Percentiles rank a stretch among this genome's conserved stretches.
phyloP scores from a whole-genome alignment of 2,329 filamentous ascomycete genomes.

The Exophiala oligosperma region DNA sequence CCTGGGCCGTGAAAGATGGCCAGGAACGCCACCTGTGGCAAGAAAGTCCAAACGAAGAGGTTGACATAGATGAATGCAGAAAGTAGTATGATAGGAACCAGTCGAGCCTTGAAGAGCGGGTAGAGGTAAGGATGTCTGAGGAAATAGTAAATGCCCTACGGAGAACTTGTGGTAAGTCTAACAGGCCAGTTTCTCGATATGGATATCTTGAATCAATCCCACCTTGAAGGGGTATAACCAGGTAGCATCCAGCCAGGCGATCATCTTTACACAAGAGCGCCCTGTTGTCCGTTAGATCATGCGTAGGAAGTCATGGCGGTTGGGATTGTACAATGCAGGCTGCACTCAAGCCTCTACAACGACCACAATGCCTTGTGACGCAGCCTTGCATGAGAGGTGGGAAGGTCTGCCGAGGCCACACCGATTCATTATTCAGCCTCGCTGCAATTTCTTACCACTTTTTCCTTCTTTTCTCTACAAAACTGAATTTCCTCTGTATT shows the following conservation, averaged over 20 bases:
- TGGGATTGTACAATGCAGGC: neutral
- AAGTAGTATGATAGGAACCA: slow-evolving; percentile 79
- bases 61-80: slow-evolving; percentile 81
- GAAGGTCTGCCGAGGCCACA: neutral
- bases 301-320: neutral
- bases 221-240: slow-evolving; percentile 53
- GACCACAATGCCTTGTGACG: slow-evolving; percentile 2
- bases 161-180: neutral
- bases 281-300: too few species aligned
- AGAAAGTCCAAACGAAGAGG: slow-evolving; percentile 82
- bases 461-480: slow-evolving; percentile 37
- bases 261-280: slow-evolving; percentile 3
- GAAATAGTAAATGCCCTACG: slow-evolving; percentile 81
- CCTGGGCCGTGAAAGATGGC: slow-evolving; percentile 82
- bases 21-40: slow-evolving; percentile 86
- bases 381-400: slow-evolving; percentile 22
- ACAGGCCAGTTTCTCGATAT: neutral
- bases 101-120: slow-evolving; percentile 73
- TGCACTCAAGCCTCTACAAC: slow-evolving; percentile 24
- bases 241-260: slow-evolving; percentile 32
- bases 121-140: slow-evolving; percentile 73
- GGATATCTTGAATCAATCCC: slow-evolving; percentile 20
- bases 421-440: neutral
- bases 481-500: slow-evolving; percentile 49
- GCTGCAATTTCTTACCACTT: neutral